Evolutionary conservation across 140 eudicot species (phyloP).

Genomic region (Anethum foeniculum): DNA sequence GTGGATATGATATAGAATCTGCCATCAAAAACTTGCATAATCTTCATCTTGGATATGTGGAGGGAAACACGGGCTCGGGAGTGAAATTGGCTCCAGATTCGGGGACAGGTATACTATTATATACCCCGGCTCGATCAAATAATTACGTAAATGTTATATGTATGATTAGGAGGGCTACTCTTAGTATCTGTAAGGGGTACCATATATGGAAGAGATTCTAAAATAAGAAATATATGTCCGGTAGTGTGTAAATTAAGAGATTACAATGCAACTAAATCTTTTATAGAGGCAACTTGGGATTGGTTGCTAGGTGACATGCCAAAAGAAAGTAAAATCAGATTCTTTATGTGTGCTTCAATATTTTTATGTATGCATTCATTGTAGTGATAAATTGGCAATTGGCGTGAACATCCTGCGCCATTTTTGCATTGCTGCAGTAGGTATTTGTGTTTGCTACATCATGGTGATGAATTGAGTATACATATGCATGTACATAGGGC

Average conservation of each 20-base stretch:
- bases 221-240: too few relatives aligned
- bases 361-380: neutral
- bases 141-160: neutral
- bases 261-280: neutral
- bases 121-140: neutral
- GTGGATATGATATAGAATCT: constrained; percentile 58
- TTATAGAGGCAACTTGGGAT: neutral
- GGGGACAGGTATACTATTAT: constrained; percentile 37
- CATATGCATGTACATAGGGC: neutral
- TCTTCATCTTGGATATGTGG: constrained; percentile 47
- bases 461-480: neutral
- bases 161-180: neutral
- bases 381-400: neutral
- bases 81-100: constrained; percentile 21
- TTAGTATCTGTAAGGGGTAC: neutral
- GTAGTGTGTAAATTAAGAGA: neutral
- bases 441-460: neutral
- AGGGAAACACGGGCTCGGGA: constrained; percentile 26
- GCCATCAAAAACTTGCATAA: constrained; percentile 72
- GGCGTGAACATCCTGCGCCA: neutral
- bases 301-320: neutral
- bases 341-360: neutral
- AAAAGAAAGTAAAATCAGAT: neutral
- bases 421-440: neutral
- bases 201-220: neutral